phyloP scores from a whole-genome alignment of 495 filamentous ascomycete genomes.

The Trichoderma gamsii region DNA sequence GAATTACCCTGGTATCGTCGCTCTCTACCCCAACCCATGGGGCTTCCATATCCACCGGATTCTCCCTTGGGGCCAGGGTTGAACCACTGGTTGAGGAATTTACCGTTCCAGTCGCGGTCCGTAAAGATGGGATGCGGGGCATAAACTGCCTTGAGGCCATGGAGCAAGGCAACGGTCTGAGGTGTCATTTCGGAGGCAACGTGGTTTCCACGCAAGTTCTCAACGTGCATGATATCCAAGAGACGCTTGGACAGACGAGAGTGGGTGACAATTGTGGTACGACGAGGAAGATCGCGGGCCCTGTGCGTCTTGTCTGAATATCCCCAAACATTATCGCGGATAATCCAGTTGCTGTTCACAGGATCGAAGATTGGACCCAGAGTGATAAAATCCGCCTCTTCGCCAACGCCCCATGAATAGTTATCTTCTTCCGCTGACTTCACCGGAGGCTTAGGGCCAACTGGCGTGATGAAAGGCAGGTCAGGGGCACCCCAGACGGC shows the following conservation, averaged over 20 bases:
- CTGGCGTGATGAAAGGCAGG: slow-evolving; percentile 46
- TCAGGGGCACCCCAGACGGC: slow-evolving; percentile 60
- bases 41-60: slow-evolving; percentile 40
- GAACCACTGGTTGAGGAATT: slow-evolving; percentile 53
- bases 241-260: slow-evolving; percentile 56
- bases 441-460: slow-evolving; percentile 56
- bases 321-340: slow-evolving; percentile 55
- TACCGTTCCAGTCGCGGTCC: slow-evolving; percentile 52
- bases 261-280: slow-evolving; percentile 62
- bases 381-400: slow-evolving; percentile 70
- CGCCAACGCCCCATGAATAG: slow-evolving; percentile 66
- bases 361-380: slow-evolving; percentile 66
- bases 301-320: slow-evolving; percentile 46
- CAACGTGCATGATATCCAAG: slow-evolving; percentile 59
- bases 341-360: slow-evolving; percentile 56
- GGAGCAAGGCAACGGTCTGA: slow-evolving; percentile 56
- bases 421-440: slow-evolving; percentile 49
- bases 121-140: slow-evolving; percentile 66
- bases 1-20: slow-evolving; percentile 50
- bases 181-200: slow-evolving; percentile 68
- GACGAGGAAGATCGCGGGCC: slow-evolving; percentile 50
- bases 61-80: slow-evolving; percentile 50
- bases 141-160: slow-evolving; percentile 66
- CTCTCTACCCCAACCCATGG: slow-evolving; percentile 48
- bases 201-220: slow-evolving; percentile 54